phyloP scores from a whole-genome alignment of 306 rosid species.

The Alnus rubra region DNA sequence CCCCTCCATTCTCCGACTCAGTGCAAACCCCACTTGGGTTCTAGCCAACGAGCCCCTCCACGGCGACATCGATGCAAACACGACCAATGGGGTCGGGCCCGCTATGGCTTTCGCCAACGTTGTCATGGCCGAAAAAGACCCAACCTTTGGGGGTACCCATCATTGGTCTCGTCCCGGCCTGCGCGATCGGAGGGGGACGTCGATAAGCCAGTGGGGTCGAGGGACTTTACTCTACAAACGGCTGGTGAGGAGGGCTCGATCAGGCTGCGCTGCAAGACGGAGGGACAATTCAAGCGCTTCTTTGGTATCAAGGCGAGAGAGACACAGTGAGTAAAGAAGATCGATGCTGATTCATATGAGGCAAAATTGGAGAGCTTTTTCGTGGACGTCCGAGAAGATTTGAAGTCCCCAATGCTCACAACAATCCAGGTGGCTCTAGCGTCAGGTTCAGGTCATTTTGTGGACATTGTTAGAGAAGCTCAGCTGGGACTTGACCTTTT shows the following conservation, averaged over 20 bases:
- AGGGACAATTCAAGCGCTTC: slow-evolving; percentile 45
- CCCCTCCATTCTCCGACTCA: slow-evolving; percentile 45
- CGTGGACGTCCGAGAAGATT: slow-evolving; percentile 54
- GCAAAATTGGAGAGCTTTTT: slow-evolving; percentile 50
- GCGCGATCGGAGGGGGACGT: slow-evolving; percentile 50
- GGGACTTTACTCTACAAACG: slow-evolving; percentile 45
- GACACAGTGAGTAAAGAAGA: slow-evolving; percentile 48
- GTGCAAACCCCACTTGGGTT: slow-evolving; percentile 56
- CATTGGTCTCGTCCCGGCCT: slow-evolving; percentile 50
- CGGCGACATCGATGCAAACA: slow-evolving; percentile 40
- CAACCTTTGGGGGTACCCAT: slow-evolving; percentile 12
- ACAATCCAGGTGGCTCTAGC: slow-evolving; percentile 68
- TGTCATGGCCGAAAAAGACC: slow-evolving; percentile 20
- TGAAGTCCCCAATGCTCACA: slow-evolving; percentile 68
- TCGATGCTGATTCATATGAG: slow-evolving; percentile 41
- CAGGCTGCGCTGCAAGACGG: slow-evolving; percentile 44
- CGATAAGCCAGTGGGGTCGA: slow-evolving; percentile 44
- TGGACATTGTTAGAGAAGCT: slow-evolving; percentile 41
- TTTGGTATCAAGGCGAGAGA: slow-evolving; percentile 87
- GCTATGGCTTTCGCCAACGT: slow-evolving; percentile 42
- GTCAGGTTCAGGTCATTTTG: slow-evolving; percentile 29
- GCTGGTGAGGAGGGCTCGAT: slow-evolving; percentile 53
- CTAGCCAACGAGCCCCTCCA: slow-evolving; percentile 78
- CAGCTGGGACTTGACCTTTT: slow-evolving; percentile 40
- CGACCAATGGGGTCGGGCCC: slow-evolving; percentile 44